Percentiles rank a stretch among this genome's conserved stretches.
Conservation (phyloP, 2,329 filamentous ascomycete genomes). For the Torrubiellomyces zombiae region DNA sequence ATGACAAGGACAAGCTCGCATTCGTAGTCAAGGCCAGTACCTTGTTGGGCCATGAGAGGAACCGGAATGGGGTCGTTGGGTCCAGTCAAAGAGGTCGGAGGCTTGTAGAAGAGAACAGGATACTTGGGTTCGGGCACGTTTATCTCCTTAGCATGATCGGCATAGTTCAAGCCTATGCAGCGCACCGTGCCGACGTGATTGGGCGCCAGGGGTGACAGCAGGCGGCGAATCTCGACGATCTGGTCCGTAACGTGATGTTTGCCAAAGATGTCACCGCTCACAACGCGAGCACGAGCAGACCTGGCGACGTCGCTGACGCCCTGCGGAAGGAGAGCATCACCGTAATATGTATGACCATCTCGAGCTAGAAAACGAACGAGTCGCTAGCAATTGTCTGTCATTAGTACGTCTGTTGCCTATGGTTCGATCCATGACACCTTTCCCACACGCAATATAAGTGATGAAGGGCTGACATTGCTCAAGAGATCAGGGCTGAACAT, state of each 20-base stretch:
- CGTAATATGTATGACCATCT: constrained; percentile 55
- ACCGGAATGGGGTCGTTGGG: constrained; percentile 52
- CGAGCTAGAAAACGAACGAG: constrained; percentile 58
- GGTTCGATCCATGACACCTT: too few species aligned
- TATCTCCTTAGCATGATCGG: constrained; percentile 52
- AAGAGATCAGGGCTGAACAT: too few species aligned
- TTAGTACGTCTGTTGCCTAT: too few species aligned
- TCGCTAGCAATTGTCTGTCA: too few species aligned
- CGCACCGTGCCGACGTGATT: constrained; percentile 50
- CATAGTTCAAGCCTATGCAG: constrained; percentile 57
- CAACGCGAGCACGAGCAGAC: constrained; percentile 42
- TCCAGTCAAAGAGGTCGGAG: constrained; percentile 46
- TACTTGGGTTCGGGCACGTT: constrained; percentile 53
- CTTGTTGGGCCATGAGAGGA: constrained; percentile 45
- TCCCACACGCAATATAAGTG: too few species aligned
- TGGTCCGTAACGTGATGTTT: constrained; percentile 46
- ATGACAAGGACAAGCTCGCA: constrained; percentile 64
- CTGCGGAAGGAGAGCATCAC: constrained; percentile 52
- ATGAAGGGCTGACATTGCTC: too few species aligned
- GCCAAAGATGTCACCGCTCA: constrained; percentile 50
- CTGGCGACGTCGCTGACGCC: constrained; percentile 44
- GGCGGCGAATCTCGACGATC: constrained; percentile 33
- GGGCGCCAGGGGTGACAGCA: constrained; percentile 47
- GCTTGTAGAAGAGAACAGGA: constrained; percentile 53
- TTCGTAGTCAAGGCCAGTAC: constrained; percentile 58